A percentile compares a stretch with the other conserved stretches of the same genome.
phyloP scores from a whole-genome alignment of 805 yeast species.

The Yarrowia keelungensis region DNA sequence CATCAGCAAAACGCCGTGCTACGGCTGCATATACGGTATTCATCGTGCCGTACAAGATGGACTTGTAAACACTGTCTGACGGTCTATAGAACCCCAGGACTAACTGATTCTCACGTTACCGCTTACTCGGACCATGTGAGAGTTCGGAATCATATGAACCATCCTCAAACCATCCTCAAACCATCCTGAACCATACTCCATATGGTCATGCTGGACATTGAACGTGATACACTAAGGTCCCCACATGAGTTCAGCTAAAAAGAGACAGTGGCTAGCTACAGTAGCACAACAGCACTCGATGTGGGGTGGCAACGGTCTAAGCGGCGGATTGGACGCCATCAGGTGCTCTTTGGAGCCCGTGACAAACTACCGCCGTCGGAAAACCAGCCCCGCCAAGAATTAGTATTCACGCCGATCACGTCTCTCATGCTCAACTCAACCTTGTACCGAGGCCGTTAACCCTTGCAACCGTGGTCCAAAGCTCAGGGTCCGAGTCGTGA shows the following conservation, averaged over 20 bases:
- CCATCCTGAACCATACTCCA: no score
- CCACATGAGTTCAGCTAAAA: no score
- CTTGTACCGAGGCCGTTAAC: conserved; percentile 32
- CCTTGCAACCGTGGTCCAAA: conserved; percentile 6
- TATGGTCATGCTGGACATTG: no score
- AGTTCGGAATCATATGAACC: background rate
- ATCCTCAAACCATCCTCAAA: no score
- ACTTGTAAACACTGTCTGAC: no score
- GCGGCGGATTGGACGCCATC: background rate
- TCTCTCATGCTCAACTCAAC: conserved; percentile 14
- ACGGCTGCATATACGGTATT: background rate
- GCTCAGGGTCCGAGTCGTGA: conserved; percentile 13
- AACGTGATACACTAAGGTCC: no score
- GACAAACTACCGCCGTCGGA: background rate
- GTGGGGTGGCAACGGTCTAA: conserved; percentile 13
- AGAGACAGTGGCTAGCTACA: no score
- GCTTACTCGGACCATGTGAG: conserved; percentile 20
- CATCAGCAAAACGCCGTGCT: conserved; percentile 12
- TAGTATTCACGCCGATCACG: background rate
- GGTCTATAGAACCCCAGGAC: no score
- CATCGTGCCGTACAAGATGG: no score
- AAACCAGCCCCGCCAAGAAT: conserved; percentile 1
- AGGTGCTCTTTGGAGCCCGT: background rate
- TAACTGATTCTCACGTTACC: background rate
- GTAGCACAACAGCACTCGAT: background rate